A percentile compares a stretch with the other conserved stretches of the same genome.
phyloP scores from a whole-genome alignment of 345 rosid species.

The Eucalyptus albens region DNA sequence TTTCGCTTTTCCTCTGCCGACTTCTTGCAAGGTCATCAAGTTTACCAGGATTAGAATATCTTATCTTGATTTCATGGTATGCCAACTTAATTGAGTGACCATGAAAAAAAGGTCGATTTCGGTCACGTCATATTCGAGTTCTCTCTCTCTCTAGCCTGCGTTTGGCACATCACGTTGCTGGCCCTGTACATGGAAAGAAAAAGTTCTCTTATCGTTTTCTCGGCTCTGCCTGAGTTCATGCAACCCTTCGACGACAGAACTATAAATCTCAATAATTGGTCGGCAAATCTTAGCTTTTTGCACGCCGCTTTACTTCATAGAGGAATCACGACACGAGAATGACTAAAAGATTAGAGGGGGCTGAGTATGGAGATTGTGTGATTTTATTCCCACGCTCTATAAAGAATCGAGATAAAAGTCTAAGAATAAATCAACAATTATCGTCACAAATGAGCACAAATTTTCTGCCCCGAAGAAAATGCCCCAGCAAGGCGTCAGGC shows the following conservation, averaged over 20 bases:
- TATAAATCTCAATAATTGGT: not conserved
- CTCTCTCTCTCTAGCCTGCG: not conserved
- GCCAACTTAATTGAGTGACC: not conserved
- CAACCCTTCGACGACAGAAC: not conserved
- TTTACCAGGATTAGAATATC: not conserved
- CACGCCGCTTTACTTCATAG: not conserved
- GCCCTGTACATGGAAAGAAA: not conserved
- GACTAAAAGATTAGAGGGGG: too few relatives aligned
- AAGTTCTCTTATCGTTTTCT: too few relatives aligned
- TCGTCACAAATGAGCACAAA: not conserved
- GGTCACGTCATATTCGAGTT: not conserved
- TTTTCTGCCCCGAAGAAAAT: not conserved
- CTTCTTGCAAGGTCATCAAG: not conserved
- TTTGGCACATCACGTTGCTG: too few relatives aligned
- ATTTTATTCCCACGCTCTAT: too few relatives aligned
- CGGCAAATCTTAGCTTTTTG: not conserved
- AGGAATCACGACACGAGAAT: not conserved
- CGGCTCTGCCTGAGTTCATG: not conserved
- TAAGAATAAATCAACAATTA: too few relatives aligned
- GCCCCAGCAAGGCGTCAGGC: not conserved
- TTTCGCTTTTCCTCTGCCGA: not conserved
- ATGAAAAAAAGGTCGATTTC: not conserved
- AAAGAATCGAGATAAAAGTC: too few relatives aligned
- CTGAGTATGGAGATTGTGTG: too few relatives aligned
- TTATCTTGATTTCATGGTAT: not conserved